Base-by-base conservation (phyloP, 1,284 basidiomycete genomes). In the Naganishia cerealis region DNA sequence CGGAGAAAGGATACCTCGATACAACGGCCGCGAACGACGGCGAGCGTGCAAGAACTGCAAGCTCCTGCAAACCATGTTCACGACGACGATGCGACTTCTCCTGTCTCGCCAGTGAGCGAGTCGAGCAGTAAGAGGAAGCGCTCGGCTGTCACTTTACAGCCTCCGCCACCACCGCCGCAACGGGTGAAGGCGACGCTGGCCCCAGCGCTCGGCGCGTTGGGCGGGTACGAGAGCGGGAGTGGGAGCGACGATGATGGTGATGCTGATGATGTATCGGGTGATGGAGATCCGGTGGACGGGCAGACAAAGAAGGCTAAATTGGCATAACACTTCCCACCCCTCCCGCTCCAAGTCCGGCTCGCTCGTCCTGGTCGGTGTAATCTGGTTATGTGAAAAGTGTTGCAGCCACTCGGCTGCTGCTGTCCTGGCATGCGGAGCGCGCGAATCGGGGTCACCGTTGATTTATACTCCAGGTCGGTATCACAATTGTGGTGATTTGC, bases 1-100 rank as follows among this genome's bases (percentile, higher is more conserved):
- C 80, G 79, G 74, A 80, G 79, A 73, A 80, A 79, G 67, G 67
- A 68, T 15, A 26, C 54, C 43, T 57, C 43, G 29, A 12, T 39
- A 2, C 46, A 29, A 21, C 33, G 46, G 29, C 36, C 33, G n/a
- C 38, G 43, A 21, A 5, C 50, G 5, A 24, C 54, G 26, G 16
- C 29, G 16, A 40, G 10, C 36, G 18, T n/a, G 18, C 18, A n/a
- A n/a, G 16, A 53, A 38, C 8, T 21, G 16, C 24, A 40, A n/a
- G 16, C 24, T 18, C 50, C 36, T 1, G 21, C 29, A 9, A 16
- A 10, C 12, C 13, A 21, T 16, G 36, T n/a, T 3, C 8, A 50
- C 48, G 33, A 18, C 0, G 36, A 29, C 21, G 6, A 39, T 7
- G 29, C 42, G 16, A 18, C 42, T 21, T 5, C 56, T 6, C 21